Conservation (phyloP, 129 eudicot genomes). For the Flaveria brownii region DNA sequence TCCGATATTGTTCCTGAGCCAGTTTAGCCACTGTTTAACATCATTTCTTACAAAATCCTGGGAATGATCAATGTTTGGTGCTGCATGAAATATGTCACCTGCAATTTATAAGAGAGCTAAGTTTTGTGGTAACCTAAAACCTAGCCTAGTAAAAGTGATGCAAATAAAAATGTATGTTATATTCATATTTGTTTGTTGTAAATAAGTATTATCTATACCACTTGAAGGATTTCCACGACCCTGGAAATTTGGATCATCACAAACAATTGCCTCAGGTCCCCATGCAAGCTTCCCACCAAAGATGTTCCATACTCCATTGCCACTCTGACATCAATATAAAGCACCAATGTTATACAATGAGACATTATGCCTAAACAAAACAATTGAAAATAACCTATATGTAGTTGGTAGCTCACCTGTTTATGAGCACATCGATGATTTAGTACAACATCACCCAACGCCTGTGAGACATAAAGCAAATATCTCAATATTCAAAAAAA, state of each 20-base stretch:
- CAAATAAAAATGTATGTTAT: slow-evolving; percentile 10
- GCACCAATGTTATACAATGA: slow-evolving; percentile 15
- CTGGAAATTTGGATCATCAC: slow-evolving; percentile 76
- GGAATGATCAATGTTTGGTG: slow-evolving; percentile 74
- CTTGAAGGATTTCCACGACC: slow-evolving; percentile 63
- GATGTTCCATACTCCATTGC: slow-evolving; percentile 69
- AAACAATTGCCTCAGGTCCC: slow-evolving; percentile 76
- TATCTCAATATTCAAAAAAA: not conserved
- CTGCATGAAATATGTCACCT: slow-evolving; percentile 82
- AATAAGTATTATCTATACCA: slow-evolving; percentile 37
- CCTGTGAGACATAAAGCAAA: slow-evolving; percentile 41
- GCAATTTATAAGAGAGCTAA: slow-evolving; percentile 18
- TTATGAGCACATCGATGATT: slow-evolving; percentile 72
- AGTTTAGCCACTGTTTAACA: slow-evolving; percentile 60
- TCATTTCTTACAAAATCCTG: slow-evolving; percentile 64
- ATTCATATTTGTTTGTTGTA: slow-evolving; percentile 10
- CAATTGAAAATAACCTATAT: slow-evolving; percentile 16
- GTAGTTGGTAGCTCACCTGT: slow-evolving; percentile 42
- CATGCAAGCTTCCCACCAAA: slow-evolving; percentile 70
- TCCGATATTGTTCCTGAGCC: slow-evolving; percentile 62
- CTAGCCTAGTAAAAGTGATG: slow-evolving; percentile 16
- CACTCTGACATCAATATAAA: slow-evolving; percentile 35
- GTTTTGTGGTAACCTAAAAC: slow-evolving; percentile 16
- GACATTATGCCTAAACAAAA: not conserved
- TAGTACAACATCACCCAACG: slow-evolving; percentile 69